Base-by-base conservation (phyloP, 108 stramenopile species). In the Cylindrotheca closterium region DNA sequence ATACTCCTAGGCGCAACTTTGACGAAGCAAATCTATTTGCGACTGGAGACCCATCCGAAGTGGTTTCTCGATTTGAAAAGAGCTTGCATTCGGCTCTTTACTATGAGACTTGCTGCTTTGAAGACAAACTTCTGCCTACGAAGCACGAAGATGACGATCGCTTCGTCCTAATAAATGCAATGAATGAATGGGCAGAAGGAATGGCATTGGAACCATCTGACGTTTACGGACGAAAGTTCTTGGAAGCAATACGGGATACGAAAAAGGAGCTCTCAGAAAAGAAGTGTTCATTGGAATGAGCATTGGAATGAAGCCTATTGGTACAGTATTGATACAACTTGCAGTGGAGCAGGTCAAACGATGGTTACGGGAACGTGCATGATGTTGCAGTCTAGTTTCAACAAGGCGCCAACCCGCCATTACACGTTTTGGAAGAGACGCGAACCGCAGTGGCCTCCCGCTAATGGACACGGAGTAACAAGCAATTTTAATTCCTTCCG, bases 121-220 rank as follows among this genome's bases (percentile, higher is more conserved):
- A 53, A 31, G 47, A 51, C 26, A 46, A 28, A 65, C 31, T 25
- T 10, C 15, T 15, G 37, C 7, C 7, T 10, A 15, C 7, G 15
- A 50, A 74, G 24, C 32, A 45, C 29, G 53, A 54, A 23, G 63
- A 22, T 4, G 67, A 78, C 24, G 79, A 85, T 48, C 56, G 61
- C 49, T 83, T 83, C 29, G 63, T 87, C 18, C 45, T 68, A 1
- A 75, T 87, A 22, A 87, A 87, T 70, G 77, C 85, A 2, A 64
- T 57, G 85, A 86, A 86, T 71, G 85, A 86, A 68, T 87, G 86
- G 86, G 86, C 70, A 18, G 86, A 87, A 69, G 86, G 83, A 57
- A 87, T 87, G 86, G 73, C 76, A 12, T 10, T 87, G 51, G 86
- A 87, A 62, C 82, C 86, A 28, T 75, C 73, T 51, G 71, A 79